Evolutionary conservation across 208 protist genomes (phyloP), one percentile per base, ranked within the genome.

Genomic region (Lotmaria passim): DNA sequence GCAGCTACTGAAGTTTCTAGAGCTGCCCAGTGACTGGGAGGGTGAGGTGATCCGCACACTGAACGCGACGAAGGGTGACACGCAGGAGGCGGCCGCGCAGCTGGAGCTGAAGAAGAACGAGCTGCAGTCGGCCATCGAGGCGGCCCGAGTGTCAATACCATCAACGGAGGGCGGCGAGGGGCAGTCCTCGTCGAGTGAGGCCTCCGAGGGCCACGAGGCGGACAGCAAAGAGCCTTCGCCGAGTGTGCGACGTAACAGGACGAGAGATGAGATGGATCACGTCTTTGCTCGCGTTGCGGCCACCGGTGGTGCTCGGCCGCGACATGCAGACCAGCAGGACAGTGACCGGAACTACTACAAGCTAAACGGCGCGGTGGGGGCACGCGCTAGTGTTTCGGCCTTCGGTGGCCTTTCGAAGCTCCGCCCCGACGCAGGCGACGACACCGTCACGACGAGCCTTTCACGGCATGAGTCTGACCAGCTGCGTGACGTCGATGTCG

Each of bases 61-160:
- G 36, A 92, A 94, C 53, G 79, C 66, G 11, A 84, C 82, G 14
- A 65, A 87, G 50, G 89, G 89, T 17, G 81, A 94, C 62, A 79
- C 82, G 8, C 73, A 87, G 59, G 50, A 79, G 58, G 85, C 85
- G 0, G 75, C 79, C 7, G 71, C 57, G 12, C 61, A 58, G 53
- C 64, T 81, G 38, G 51, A 73, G 31, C 28, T 62, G 44, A 87
- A 85, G 65, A 69, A 74, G 24, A 79, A 77, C 41, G 19, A 73
- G 51, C 66, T 72, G 14, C 77, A 81, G 47, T 53, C 47, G 1
- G 60, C 5, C 2, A 56, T 66, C 23, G 60, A 66, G 46, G 60
- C 46, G 19, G 43, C 60, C 21, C 46, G 14, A 17, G 41, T 15
- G 46, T 12, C 12, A 12, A 38, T 53, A 34, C 30, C 60, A n/a